Percentiles rank a stretch among this genome's conserved stretches.
These are phyloP conservation scores for Ceratobasidium theobromae DNA, from an alignment of 1,284 basidiomycete species.

Conservation along the genomic window DNA sequence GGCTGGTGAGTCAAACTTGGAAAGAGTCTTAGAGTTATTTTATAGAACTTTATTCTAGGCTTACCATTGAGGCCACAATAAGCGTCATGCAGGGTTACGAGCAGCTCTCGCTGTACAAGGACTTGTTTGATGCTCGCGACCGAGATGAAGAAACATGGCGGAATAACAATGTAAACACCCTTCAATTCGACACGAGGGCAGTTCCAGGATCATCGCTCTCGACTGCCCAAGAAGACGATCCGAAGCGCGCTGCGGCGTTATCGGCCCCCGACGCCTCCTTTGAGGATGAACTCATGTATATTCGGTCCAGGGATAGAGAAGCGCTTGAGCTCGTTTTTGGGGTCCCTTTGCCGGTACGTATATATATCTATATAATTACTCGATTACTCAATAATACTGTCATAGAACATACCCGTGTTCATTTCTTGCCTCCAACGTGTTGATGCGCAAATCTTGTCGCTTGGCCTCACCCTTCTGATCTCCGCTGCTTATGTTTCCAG, in stretches of 20 bases:
- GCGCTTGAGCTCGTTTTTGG: slow-evolving; percentile 69
- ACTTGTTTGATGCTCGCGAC: slow-evolving; percentile 25
- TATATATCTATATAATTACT: neutral
- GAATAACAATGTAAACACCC: neutral
- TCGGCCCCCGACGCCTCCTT: slow-evolving; percentile 1
- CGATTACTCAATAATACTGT: neutral
- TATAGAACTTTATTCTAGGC: slow-evolving; percentile 37
- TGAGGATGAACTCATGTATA: slow-evolving; percentile 56
- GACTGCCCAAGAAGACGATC: neutral
- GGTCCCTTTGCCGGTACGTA: slow-evolving; percentile 65
- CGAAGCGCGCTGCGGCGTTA: neutral
- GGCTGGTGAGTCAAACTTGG: slow-evolving; percentile 50
- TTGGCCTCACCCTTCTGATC: slow-evolving; percentile 65
- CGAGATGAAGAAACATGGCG: slow-evolving; percentile 21
- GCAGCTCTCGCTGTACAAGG: slow-evolving; percentile 40
- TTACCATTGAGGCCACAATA: slow-evolving; percentile 61
- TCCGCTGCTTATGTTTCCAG: slow-evolving; percentile 57
- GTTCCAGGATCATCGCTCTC: neutral
- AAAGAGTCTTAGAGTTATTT: neutral
- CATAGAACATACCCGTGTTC: slow-evolving; percentile 70
- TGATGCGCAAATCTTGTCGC: slow-evolving; percentile 65
- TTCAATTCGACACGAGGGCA: slow-evolving; percentile 7
- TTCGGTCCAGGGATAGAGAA: slow-evolving; percentile 46
- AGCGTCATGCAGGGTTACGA: slow-evolving; percentile 68
- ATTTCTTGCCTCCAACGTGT: slow-evolving; percentile 70